Base-by-base conservation (phyloP, 148 eudicot genomes). In the Rhododendron ovatum region DNA sequence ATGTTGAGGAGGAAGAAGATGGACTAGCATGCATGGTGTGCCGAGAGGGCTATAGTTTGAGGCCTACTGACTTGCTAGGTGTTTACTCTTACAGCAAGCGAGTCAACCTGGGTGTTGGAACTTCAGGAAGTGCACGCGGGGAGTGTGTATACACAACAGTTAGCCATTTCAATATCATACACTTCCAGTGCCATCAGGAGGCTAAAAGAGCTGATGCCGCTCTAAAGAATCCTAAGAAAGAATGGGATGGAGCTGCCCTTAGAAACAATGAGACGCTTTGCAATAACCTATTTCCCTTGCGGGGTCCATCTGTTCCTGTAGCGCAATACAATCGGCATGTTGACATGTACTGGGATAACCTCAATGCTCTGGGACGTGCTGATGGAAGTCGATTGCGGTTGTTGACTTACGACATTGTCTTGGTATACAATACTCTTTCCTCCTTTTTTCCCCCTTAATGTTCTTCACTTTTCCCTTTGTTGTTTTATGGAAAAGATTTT, bases 21-120 rank as follows among this genome's bases (percentile, higher is more conserved):
- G 99, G 98, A 48, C 84, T 97, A 84, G 98, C 99, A 74, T 97
- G 99, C 93, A 97, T 97, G 99, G 99, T 97, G 5, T 97, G 99
- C 89, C 90, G 99, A 83, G 99, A 97, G 88, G 99, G 99, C 57
- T 97, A 97, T 89, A 92, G 95, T 81, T 87, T 97, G 84, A 92
- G 98, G 79, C 98, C 99, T 67, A 93, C 91, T 39, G 98, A 95
- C 85, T 88, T 95, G 48, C 88, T 97, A 77, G 99, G 99, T 78
- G 95, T 94, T 47, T 97, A 97, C 89, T 92, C 99, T 15, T 97
- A 93, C 88, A 95, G 98, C 87, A 97, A 97, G 90, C 93, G 99
- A 74, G 98, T 97, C 20, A 95, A 95, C 89, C 92, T 97, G 81
- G 99, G 98, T 73, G 96, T 88, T 80, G 93, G 96, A 82, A 93